Conservation (phyloP, 495 filamentous ascomycete species). For the Collariella sp. region DNA sequence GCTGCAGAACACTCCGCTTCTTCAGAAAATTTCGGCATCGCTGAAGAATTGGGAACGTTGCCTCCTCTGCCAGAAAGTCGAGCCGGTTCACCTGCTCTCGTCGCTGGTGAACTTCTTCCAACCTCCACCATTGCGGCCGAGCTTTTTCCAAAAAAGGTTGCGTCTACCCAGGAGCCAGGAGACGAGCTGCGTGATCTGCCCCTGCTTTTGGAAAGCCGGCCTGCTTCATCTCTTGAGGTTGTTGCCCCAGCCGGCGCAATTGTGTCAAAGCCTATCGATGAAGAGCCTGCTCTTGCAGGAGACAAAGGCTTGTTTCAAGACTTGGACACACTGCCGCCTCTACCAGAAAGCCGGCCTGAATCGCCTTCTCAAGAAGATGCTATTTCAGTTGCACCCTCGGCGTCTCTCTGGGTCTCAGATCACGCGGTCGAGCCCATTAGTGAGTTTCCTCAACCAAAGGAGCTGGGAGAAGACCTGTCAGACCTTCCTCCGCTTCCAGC, state of each 20-base stretch:
- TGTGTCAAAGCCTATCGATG: background rate
- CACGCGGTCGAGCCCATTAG: background rate
- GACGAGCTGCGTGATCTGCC: background rate
- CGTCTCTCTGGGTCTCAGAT: no score
- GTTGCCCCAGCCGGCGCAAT: background rate
- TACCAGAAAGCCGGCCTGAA: slow-evolving; percentile 12
- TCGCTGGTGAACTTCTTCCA: background rate
- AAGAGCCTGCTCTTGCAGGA: background rate
- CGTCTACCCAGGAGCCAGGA: background rate
- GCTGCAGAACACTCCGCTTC: background rate
- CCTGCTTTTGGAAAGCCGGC: background rate
- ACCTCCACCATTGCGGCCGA: no score
- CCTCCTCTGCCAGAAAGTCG: slow-evolving; percentile 5
- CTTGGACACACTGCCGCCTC: slow-evolving; percentile 4
- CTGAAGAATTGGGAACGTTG: background rate
- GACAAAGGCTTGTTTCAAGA: background rate
- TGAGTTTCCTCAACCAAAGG: background rate
- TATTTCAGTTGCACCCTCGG: background rate
- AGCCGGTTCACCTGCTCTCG: background rate
- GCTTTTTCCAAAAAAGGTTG: background rate
- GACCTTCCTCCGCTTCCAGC: slow-evolving; percentile 18
- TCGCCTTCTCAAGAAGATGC: slow-evolving; percentile 1
- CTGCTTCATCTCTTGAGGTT: background rate
- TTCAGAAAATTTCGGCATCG: background rate
- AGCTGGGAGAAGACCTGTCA: slow-evolving; percentile 17